These are phyloP conservation scores for Fusarium fracticaudum DNA, from an alignment of 2,329 filamentous ascomycete species.

Conservation along the genomic window DNA sequence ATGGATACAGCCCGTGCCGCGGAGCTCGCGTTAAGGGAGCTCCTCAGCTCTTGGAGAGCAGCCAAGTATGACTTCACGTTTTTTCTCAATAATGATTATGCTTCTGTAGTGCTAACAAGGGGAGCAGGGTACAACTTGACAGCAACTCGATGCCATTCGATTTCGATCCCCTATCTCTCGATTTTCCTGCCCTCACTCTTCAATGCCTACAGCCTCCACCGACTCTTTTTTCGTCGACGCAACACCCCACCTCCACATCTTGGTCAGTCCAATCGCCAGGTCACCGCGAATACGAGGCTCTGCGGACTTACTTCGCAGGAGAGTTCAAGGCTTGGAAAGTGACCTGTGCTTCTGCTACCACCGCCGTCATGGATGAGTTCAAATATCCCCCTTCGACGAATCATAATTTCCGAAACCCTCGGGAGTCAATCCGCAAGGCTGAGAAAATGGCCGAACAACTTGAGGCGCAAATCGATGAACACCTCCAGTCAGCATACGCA, in stretches of 20 bases:
- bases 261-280: slow-evolving; percentile 84
- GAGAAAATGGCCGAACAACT: slow-evolving; percentile 66
- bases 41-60: slow-evolving; percentile 82
- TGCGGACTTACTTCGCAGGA: slow-evolving; percentile 72
- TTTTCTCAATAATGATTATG: not conserved
- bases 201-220: slow-evolving; percentile 83
- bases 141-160: slow-evolving; percentile 70
- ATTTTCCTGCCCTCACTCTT: slow-evolving; percentile 86
- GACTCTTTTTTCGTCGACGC: slow-evolving; percentile 82
- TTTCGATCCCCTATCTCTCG: slow-evolving; percentile 85
- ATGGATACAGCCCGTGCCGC: slow-evolving; percentile 83
- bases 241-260: slow-evolving; percentile 79
- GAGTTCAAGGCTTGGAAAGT: slow-evolving; percentile 74
- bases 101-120: slow-evolving; percentile 18
- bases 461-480: slow-evolving; percentile 75
- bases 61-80: slow-evolving; percentile 72
- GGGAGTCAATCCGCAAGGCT: slow-evolving; percentile 58
- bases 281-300: slow-evolving; percentile 76
- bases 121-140: slow-evolving; percentile 63
- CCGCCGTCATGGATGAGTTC: slow-evolving; percentile 60
- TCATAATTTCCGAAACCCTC: slow-evolving; percentile 54
- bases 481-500: slow-evolving; percentile 79
- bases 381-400: slow-evolving; percentile 56
- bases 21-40: slow-evolving; percentile 84
- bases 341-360: slow-evolving; percentile 60